phyloP scores from a whole-genome alignment of 2,329 filamentous ascomycete species.

The Akanthomyces dipterigenus region DNA sequence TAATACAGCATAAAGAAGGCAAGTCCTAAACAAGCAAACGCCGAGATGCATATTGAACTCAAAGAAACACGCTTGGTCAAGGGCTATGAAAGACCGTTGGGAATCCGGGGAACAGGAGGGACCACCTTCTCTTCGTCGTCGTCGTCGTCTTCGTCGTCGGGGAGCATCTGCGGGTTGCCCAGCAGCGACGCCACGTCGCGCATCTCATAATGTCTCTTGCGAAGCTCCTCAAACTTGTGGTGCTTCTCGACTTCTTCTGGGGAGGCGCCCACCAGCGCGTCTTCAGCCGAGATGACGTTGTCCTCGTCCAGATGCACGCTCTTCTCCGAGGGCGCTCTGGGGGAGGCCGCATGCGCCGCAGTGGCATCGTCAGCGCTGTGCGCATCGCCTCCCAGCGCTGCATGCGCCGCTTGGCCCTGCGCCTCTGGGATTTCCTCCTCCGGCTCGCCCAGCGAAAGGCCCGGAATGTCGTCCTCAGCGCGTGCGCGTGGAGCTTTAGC shows the following conservation, averaged over 20 bases:
- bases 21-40: background rate
- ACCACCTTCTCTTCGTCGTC: conserved; percentile 34
- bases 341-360: conserved; percentile 19
- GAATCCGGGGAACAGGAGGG: conserved; percentile 39
- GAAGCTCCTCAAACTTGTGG: conserved; percentile 78
- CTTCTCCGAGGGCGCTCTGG: conserved; percentile 45
- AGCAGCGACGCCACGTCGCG: conserved; percentile 83
- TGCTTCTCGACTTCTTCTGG: conserved; percentile 86
- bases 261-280: conserved; percentile 46
- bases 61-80: background rate
- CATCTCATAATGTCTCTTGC: conserved; percentile 99
- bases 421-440: conserved; percentile 59
- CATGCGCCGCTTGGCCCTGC: conserved; percentile 21
- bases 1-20: background rate
- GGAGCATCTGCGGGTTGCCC: conserved; percentile 63
- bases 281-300: conserved; percentile 51
- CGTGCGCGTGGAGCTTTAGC: conserved; percentile 31
- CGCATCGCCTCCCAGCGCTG: background rate
- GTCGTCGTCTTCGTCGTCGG: conserved; percentile 57
- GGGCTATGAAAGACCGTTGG: conserved; percentile 30
- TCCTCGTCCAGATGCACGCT: conserved; percentile 73
- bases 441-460: conserved; percentile 84
- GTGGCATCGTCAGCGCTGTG: background rate
- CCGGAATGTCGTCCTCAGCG: conserved; percentile 74
- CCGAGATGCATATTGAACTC: background rate